Base-by-base conservation (phyloP, 257 asterid species). In the Nicotiana paniculata region DNA sequence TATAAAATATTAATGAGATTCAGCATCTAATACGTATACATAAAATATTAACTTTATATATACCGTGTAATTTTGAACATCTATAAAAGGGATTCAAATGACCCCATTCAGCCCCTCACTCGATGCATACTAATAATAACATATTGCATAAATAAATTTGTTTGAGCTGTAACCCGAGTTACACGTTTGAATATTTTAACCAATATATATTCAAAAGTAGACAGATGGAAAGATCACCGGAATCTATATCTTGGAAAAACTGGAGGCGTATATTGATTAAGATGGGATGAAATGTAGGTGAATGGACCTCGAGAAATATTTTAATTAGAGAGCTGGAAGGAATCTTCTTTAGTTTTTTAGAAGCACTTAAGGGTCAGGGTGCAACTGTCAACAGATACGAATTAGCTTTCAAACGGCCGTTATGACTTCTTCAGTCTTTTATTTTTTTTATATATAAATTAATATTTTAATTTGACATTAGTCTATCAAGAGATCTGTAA, bases 351-450 rank as follows among this genome's bases (percentile, higher is more conserved):
- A 32, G 72, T 15, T 65, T 48, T 65, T 65, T 32, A 65, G 74
- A 81, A 75, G 74, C 84, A 54, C 74, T 83, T 78, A 67, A 69
- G 65, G 72, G 69, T 3, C 85, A 35, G 72, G 10, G 58, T 72
- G 82, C 87, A 72, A 79, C 83, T 74, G 84, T 84, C 82, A 63
- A 39, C 66, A 57, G 69, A 18, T 17, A 21, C 61, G 79, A 65
- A 84, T 17, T 65, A 39, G 76, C 83, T 79, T 83, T 65, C 54
- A 26, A 69, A 83, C 59, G 77, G 76, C 80, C 79, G 84, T 77
- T 65, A 81, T 4, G 3, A 58, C n/a, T 57, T 79, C 58, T 77
- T 7, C 57, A 3, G 17, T 5, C 11, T 13, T 32, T 65, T 65
- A 13, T 3, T 6, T 17, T 6, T 6, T n/a, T 58, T 18, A 0